These are phyloP conservation scores for Kluyveromyces dobzhanskii DNA, from an alignment of 805 yeast species.

Conservation along the genomic window DNA sequence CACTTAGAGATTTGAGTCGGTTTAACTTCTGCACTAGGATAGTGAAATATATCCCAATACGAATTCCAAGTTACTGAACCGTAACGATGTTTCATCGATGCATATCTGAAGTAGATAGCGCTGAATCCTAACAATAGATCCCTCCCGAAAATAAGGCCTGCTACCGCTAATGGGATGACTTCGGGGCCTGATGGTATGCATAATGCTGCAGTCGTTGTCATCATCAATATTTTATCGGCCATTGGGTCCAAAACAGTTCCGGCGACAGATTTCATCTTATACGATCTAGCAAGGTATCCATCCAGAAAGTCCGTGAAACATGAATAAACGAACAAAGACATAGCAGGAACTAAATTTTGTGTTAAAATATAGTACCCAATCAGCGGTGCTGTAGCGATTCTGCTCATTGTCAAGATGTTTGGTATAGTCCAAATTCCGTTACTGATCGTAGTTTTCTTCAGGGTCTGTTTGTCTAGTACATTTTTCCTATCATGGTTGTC, in stretches of 20 bases:
- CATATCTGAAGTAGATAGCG: slow-evolving; percentile 65
- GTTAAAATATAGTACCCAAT: slow-evolving; percentile 72
- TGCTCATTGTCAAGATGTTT: slow-evolving; percentile 69
- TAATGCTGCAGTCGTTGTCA: slow-evolving; percentile 71
- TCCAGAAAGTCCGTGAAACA: slow-evolving; percentile 88
- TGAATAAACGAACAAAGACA: slow-evolving; percentile 71
- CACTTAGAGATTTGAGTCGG: slow-evolving; percentile 82
- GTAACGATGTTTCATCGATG: slow-evolving; percentile 33
- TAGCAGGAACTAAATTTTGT: slow-evolving; percentile 55
- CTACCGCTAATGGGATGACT: slow-evolving; percentile 66
- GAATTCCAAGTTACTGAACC: slow-evolving; percentile 43
- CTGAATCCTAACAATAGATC: slow-evolving; percentile 66
- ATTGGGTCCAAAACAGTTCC: slow-evolving; percentile 92
- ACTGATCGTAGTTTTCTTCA: background rate
- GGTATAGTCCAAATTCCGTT: slow-evolving; percentile 52
- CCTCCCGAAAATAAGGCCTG: slow-evolving; percentile 70
- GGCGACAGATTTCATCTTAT: slow-evolving; percentile 64
- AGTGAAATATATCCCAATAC: slow-evolving; percentile 61
- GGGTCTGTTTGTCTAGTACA: no score
- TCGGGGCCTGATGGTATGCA: slow-evolving; percentile 41
- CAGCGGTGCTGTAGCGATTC: slow-evolving; percentile 76
- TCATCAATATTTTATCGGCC: slow-evolving; percentile 90
- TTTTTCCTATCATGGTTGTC: no score
- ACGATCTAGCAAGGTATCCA: slow-evolving; percentile 83
- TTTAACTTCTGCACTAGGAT: slow-evolving; percentile 78